These are phyloP conservation scores for Amylostereum chailletii DNA, from an alignment of 1,284 basidiomycete species.

Conservation along the genomic window DNA sequence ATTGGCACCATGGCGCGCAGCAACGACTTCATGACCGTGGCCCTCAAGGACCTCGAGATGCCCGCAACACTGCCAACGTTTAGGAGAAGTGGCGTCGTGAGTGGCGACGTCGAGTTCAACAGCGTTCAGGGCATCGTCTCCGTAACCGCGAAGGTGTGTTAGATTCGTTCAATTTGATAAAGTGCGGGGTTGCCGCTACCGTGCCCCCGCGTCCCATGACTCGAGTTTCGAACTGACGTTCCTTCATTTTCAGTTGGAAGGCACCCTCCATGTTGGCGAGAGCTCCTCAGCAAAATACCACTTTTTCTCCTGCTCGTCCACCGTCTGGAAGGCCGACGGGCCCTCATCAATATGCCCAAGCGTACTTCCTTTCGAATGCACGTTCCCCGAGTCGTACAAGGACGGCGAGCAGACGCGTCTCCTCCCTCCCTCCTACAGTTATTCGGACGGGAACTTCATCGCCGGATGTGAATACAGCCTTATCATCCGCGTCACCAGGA, in stretches of 20 bases:
- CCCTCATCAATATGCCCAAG: conserved; percentile 27
- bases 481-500: conserved; percentile 1
- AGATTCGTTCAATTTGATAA: no score
- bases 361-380: conserved; percentile 36
- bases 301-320: conserved; percentile 25
- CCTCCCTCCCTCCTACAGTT: conserved; percentile 16
- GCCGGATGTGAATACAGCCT: neutral
- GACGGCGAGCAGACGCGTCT: conserved; percentile 20
- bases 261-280: conserved; percentile 34
- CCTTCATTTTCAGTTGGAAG: conserved; percentile 34
- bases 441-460: conserved; percentile 19
- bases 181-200: no score
- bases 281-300: conserved; percentile 24
- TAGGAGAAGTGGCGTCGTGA: conserved; percentile 12
- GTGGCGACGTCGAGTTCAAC: conserved; percentile 14
- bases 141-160: conserved; percentile 15
- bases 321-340: conserved; percentile 32
- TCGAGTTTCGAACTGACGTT: neutral
- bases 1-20: conserved; percentile 12
- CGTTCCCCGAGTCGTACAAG: conserved; percentile 37
- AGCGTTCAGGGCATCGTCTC: conserved; percentile 7
- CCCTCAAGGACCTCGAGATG: conserved; percentile 16
- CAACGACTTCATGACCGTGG: conserved; percentile 12
- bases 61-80: conserved; percentile 15
- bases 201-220: no score